Conservation (phyloP, 1,284 basidiomycete species). For the Melampsora americana region DNA sequence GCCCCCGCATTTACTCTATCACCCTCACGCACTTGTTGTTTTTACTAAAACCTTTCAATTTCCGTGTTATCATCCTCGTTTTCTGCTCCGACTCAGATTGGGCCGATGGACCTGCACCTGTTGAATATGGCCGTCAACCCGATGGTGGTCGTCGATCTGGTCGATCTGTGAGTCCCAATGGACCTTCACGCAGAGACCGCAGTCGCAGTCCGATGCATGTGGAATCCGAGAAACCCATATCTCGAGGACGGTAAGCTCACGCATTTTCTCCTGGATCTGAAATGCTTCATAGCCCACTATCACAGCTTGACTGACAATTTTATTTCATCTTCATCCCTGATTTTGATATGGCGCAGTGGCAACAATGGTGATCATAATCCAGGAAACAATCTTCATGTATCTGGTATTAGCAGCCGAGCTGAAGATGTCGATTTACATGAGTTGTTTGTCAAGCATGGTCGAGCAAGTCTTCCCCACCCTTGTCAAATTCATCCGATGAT, state of each 20-base stretch:
- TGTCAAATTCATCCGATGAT: neutral
- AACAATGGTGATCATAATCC: conserved; percentile 65
- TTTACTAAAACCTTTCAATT: neutral
- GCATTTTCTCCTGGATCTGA: neutral
- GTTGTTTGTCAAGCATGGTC: conserved; percentile 79
- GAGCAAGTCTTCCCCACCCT: conserved; percentile 62
- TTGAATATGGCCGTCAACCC: conserved; percentile 1
- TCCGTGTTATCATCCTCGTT: neutral
- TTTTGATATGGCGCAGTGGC: conserved; percentile 46
- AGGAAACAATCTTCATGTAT: conserved; percentile 95
- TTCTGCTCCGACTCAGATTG: conserved; percentile 5
- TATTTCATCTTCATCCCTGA: neutral
- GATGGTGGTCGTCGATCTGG: neutral
- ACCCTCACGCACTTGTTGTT: neutral
- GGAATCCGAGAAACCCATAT: neutral
- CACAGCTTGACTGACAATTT: neutral
- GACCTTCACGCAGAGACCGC: neutral
- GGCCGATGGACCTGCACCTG: conserved; percentile 14
- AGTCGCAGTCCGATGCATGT: conserved; percentile 16
- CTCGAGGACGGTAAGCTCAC: conserved; percentile 4
- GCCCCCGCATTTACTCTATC: neutral
- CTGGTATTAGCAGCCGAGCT: conserved; percentile 73
- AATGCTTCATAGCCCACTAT: neutral
- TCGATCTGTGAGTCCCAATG: conserved; percentile 2
- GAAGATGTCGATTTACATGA: conserved; percentile 82